These are phyloP conservation scores for Kwoniella sp. DNA, from an alignment of 768 basidiomycete species.

Conservation along the genomic window DNA sequence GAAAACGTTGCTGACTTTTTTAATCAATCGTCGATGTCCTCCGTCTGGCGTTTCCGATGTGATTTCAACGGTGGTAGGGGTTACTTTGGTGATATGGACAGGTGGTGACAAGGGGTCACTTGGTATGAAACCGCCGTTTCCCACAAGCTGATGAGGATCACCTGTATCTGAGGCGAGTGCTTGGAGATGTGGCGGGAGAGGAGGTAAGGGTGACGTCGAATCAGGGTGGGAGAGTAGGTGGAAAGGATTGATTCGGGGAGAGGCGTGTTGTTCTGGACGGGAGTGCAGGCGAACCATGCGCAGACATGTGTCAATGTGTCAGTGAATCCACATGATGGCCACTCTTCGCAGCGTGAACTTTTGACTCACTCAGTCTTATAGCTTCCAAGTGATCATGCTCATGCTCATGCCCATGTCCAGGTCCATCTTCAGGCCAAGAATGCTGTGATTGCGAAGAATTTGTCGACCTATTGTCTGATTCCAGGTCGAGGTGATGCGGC, in stretches of 20 bases:
- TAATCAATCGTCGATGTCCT: slow-evolving; percentile 18
- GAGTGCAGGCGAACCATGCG: background rate
- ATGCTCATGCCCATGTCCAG: no score
- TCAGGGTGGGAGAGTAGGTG: slow-evolving; percentile 47
- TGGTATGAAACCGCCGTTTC: background rate
- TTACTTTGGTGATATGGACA: slow-evolving; percentile 52
- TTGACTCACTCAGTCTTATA: slow-evolving; percentile 21
- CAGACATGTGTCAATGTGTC: background rate
- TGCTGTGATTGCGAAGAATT: background rate
- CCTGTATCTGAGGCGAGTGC: slow-evolving; percentile 27
- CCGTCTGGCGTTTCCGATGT: slow-evolving; percentile 4
- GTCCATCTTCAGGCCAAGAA: background rate
- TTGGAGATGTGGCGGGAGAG: slow-evolving; percentile 36
- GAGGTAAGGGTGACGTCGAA: slow-evolving; percentile 28
- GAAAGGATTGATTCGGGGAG: slow-evolving; percentile 52
- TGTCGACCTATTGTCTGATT: background rate
- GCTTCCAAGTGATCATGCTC: slow-evolving; percentile 15
- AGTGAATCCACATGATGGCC: background rate
- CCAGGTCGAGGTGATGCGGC: background rate
- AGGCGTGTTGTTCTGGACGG: slow-evolving; percentile 19
- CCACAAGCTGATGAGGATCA: background rate
- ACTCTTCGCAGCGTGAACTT: background rate
- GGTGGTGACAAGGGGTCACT: slow-evolving; percentile 23
- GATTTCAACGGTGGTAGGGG: slow-evolving; percentile 40
- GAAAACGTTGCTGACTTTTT: slow-evolving; percentile 41